Evolutionary conservation across 805 yeast species (phyloP), one percentile per base, ranked within the genome.

Genomic region (Pichia scutulata): DNA sequence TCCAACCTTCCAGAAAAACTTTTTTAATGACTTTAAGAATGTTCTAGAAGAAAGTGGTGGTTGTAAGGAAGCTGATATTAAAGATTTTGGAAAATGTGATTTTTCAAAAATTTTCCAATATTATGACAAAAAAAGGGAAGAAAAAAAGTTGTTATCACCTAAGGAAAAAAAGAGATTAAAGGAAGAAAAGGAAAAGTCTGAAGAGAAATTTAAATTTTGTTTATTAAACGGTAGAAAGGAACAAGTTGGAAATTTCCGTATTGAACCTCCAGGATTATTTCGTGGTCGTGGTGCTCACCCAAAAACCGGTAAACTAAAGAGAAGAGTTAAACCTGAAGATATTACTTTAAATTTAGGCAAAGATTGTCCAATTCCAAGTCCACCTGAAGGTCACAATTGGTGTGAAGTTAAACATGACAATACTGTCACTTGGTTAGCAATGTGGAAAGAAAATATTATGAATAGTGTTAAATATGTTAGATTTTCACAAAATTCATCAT

Each of bases 271-370:
- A 0, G 97, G 96, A 2, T 71, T 92, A 49, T 92, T 90, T 64
- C 76, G 97, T 67, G 99, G 98, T 42, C 86, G 98, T 67, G 98
- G 97, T 61, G 89, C 92, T 0, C 98, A 90, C 66, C 98, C 98
- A 18, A 89, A 86, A 66, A 90, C 97, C 1, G 99, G 99, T 41
- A 87, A 84, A 63, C 69, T 89, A 51, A 92, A 92, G 65, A 79
- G 84, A 60, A 77, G 99, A 56, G 96, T 92, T 16, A 67, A 67
- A 48, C 97, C 99, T 2, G 97, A 92, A 68, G 93, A 88, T 60
- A 85, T 92, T 43, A 85, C 92, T 0, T 70, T 92, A 53, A 92
- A 92, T 64, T 71, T 92, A 53, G 84, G 96, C 50, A 74, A 76
- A 56, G 87, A 77, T 19, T 86, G 83, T 0, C 73, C 76, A 19